Evolutionary conservation across 306 rosid species (phyloP).

Genomic region (Datisca glomerata): DNA sequence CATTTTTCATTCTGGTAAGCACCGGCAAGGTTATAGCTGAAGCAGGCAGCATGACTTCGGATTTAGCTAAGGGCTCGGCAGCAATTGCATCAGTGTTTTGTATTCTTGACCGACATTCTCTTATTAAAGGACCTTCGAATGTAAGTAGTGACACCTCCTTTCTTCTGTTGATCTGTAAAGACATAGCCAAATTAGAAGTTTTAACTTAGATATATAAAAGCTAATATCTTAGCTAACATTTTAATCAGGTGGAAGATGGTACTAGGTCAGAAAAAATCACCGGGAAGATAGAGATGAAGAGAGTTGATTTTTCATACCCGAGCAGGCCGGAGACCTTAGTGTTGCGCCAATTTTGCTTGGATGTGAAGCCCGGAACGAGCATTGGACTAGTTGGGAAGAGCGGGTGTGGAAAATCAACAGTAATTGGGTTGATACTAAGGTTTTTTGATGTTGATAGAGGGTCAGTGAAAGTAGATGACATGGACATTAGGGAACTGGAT

Average conservation of each 20-base stretch:
- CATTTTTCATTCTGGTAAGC: conserved; percentile 82
- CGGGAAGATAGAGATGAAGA: conserved; percentile 71
- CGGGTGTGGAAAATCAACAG: conserved; percentile 95
- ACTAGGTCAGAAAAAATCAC: conserved; percentile 35
- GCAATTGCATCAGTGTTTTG: conserved; percentile 77
- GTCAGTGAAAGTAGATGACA: conserved; percentile 55
- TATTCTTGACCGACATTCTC: conserved; percentile 79
- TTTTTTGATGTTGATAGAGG: conserved; percentile 77
- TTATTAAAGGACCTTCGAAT: conserved; percentile 33
- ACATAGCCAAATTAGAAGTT: too few relatives aligned
- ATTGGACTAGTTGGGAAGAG: conserved; percentile 79
- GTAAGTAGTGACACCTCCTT: conserved; percentile 20
- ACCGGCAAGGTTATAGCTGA: conserved; percentile 98
- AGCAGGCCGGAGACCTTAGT: conserved; percentile 50
- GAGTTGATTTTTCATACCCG: conserved; percentile 73
- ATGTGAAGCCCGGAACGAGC: conserved; percentile 73
- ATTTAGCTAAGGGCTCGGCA: conserved; percentile 70
- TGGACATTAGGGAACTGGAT: conserved; percentile 73
- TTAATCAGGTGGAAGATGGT: conserved; percentile 20
- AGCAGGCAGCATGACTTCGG: conserved; percentile 97
- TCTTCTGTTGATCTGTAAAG: too few relatives aligned
- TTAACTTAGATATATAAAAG: background rate
- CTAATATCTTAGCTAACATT: background rate
- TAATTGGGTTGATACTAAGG: conserved; percentile 62
- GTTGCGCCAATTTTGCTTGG: conserved; percentile 55